Evolutionary conservation across 495 filamentous ascomycete species (phyloP), one percentile per base, ranked within the genome.

Genomic region (Neurospora africana): DNA sequence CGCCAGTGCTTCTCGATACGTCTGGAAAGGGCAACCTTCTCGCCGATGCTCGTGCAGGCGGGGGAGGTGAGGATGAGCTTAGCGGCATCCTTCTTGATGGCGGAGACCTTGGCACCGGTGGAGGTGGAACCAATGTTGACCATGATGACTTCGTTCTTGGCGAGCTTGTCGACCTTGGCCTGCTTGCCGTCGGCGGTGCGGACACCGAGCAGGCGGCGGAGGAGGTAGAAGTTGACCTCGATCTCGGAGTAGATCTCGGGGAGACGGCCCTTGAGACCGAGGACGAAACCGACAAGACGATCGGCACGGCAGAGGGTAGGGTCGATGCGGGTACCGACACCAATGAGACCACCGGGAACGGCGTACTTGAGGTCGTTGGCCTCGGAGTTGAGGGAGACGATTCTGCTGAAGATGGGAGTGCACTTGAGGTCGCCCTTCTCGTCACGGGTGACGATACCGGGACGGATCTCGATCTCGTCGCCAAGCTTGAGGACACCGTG

Each of bases 1-100:
- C 95, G 92, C 95, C 95, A 98, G 84, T 98, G 95, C 89, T 98
- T 98, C 79, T 99, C 95, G 77, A 98, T 98, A 88, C 96, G 90
- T 83, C 95, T 87, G 80, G 89, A 92, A 80, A 99, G 87, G 44
- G 95, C 96, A 79, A 99, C 93, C 90, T 99, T 99, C 87, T 99
- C 96, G 53, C 93, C 93, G 76, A 96, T 89, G 76, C 95, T 91
- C 27, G 94, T 97, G 84, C 94, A 97, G 44, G 94, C 94, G 30
- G 94, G 94, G 80, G 88, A 92, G 71, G 93, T 97, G 80, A 97
- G 83, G 68, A 84, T 78, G 33, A 82, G 75, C 78, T 97, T 97
- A 53, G 96, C 96, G 43, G 92, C 93, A 89, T 98, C 96, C 72
- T 94, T 93, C 89, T 95, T 97, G 75, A 98, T 95, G 77, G 92